phyloP scores from a whole-genome alignment of 2,329 filamentous ascomycete genomes.

The Colletotrichum sp. region DNA sequence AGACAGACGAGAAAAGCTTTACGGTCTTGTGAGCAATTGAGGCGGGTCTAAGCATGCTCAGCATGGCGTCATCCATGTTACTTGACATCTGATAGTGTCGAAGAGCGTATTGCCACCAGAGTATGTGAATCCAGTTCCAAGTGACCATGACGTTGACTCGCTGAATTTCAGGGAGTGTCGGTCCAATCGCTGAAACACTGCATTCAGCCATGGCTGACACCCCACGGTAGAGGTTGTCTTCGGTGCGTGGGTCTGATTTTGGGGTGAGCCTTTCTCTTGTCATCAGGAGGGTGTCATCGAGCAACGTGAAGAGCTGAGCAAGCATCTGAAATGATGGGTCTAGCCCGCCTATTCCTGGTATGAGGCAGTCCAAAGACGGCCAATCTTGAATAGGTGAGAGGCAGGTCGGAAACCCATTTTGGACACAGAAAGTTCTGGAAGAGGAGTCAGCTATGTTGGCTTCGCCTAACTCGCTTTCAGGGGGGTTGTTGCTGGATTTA shows the following conservation, averaged over 20 bases:
- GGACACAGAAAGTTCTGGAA: not conserved
- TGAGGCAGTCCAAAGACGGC: not conserved
- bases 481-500: accelerated
- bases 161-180: conserved; percentile 26
- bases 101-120: conserved; percentile 31
- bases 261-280: not conserved
- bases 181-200: conserved; percentile 17
- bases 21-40: conserved; percentile 26
- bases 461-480: not conserved
- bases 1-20: not conserved
- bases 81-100: conserved; percentile 30
- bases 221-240: not conserved
- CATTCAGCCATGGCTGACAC: not conserved
- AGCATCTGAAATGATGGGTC: not conserved
- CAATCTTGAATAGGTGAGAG: not conserved
- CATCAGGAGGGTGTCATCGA: not conserved
- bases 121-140: conserved; percentile 30
- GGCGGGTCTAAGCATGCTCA: conserved; percentile 29
- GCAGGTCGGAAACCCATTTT: not conserved
- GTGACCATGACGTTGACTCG: conserved; percentile 31
- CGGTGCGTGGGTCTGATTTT: not conserved
- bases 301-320: not conserved
- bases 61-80: conserved; percentile 26
- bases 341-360: not conserved
- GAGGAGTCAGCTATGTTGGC: not conserved